Base-by-base conservation (phyloP, 75 land plant genomes). In the Cunninghamia lanceolata region DNA sequence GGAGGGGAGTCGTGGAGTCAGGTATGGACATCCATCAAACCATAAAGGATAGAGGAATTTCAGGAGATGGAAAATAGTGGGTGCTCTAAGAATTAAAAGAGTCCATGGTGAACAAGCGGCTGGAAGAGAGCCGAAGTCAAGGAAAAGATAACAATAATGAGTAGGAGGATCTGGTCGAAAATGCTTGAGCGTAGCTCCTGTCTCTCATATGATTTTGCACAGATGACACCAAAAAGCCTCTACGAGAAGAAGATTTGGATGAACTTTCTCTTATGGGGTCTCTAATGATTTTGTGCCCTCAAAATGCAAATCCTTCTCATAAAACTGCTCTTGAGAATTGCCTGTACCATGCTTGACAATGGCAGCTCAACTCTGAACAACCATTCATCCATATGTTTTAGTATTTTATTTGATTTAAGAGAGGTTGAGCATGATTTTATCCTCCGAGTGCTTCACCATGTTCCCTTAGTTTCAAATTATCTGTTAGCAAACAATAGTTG, bases 161-260 rank as follows among this genome's bases (percentile, higher is more conserved):
- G n/a, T n/a, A n/a, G n/a, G n/a, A n/a, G n/a, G n/a, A 90, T 92
- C 91, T 86, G 94, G 88, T 93, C 93, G 28, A 89, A 92, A 86
- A 91, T 92, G 9, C 98, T 93, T 84, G 99, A 98, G 87, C 74
- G 99, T 53, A 89, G 90, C 36, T 96, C 96, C 50, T 98, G 99
- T 86, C 85, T 98, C 66, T 95, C 98, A 7, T 98, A 96, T 83
- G 99, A 98, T 84, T 94, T 92, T 83, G 99, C 3, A 98, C 99
- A 0, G 99, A 98, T 76, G 99, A 98, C 36, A 91, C 93, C 46
- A 91, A 94, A 0, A 93, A 92, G 73, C 91, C 93, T 63, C 91
- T 97, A 17, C 84, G 86, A 2, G 98, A 97, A 88, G 84, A 84
- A 35, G 99, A 96, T 83, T 87, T 97, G 63, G 94, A 94, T 75